phyloP scores from a whole-genome alignment of 78 protist species.

The Emiliania huxleyi region DNA sequence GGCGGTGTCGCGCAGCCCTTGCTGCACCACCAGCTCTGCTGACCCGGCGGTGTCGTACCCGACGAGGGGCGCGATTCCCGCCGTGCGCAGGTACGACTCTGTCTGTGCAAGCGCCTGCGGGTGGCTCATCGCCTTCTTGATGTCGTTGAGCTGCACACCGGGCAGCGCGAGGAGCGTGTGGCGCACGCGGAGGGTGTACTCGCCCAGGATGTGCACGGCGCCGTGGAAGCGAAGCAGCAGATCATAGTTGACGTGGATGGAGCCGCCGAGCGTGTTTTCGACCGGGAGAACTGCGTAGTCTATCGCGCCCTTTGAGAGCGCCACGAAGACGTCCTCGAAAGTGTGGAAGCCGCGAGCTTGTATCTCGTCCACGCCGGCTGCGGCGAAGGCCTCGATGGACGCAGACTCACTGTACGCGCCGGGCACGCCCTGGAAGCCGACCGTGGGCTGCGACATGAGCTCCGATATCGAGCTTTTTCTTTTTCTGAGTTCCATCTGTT shows the following conservation, averaged over 20 bases:
- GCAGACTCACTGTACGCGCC: constrained; percentile 32
- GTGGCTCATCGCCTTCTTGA: not conserved
- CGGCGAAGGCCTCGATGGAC: not conserved
- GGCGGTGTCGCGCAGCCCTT: constrained; percentile 1
- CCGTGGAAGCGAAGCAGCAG: constrained; percentile 9
- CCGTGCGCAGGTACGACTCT: not conserved
- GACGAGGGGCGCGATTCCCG: not conserved
- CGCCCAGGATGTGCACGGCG: not conserved
- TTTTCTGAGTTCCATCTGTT: too few relatives aligned
- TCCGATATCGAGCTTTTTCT: too few relatives aligned
- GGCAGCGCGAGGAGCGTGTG: constrained; percentile 26
- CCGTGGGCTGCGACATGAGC: too few relatives aligned
- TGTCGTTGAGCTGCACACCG: not conserved
- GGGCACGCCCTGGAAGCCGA: constrained; percentile 28
- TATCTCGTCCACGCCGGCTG: not conserved
- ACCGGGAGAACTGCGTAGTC: not conserved
- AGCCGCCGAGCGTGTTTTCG: constrained; percentile 28
- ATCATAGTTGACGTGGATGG: constrained; percentile 21
- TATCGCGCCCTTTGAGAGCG: not conserved
- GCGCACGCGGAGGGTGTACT: constrained; percentile 28
- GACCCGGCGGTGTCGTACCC: constrained; percentile 20
- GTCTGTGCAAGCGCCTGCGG: constrained; percentile 39
- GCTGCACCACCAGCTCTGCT: not conserved
- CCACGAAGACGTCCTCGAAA: not conserved
- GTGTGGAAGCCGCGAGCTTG: not conserved